A percentile compares a stretch with the other conserved stretches of the same genome.
Evolutionary conservation across 495 filamentous ascomycete species (phyloP).

Genomic region (Cryomyces minteri): DNA sequence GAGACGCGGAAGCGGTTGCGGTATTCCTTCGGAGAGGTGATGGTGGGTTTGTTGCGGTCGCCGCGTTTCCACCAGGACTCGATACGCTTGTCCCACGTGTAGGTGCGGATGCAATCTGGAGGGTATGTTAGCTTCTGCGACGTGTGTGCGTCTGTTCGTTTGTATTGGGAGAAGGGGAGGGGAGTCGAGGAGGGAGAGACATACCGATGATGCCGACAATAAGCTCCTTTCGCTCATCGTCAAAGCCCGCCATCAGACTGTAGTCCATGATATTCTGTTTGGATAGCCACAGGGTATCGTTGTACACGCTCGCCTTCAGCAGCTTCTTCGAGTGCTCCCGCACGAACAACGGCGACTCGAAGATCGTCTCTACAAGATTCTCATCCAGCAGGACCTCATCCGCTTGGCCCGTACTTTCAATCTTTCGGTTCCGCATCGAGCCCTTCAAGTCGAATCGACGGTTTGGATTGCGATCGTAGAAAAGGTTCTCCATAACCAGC

Average conservation of each 20-base stretch:
- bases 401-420: constrained; percentile 82
- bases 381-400: constrained; percentile 95
- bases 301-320: constrained; percentile 70
- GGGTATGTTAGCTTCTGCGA: neutral
- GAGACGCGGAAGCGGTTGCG: constrained; percentile 90
- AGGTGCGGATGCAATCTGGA: constrained; percentile 83
- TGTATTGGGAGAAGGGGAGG: neutral
- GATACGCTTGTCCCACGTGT: constrained; percentile 98
- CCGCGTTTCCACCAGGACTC: constrained; percentile 98
- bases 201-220: constrained; percentile 78
- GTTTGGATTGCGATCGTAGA: constrained; percentile 80
- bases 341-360: constrained; percentile 86
- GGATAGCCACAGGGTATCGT: constrained; percentile 86
- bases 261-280: constrained; percentile 98
- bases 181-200: constrained; percentile 1
- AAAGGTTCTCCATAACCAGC: constrained; percentile 95
- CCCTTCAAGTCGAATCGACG: constrained; percentile 91
- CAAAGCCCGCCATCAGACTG: constrained; percentile 93
- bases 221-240: constrained; percentile 73
- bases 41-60: constrained; percentile 80
- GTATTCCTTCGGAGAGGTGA: constrained; percentile 95
- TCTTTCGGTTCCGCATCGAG: constrained; percentile 94
- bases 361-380: constrained; percentile 99
- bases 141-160: no score
- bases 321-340: constrained; percentile 86